Evolutionary conservation across 768 basidiomycete species (phyloP).

Genomic region (Mrakia hoshinonis): DNA sequence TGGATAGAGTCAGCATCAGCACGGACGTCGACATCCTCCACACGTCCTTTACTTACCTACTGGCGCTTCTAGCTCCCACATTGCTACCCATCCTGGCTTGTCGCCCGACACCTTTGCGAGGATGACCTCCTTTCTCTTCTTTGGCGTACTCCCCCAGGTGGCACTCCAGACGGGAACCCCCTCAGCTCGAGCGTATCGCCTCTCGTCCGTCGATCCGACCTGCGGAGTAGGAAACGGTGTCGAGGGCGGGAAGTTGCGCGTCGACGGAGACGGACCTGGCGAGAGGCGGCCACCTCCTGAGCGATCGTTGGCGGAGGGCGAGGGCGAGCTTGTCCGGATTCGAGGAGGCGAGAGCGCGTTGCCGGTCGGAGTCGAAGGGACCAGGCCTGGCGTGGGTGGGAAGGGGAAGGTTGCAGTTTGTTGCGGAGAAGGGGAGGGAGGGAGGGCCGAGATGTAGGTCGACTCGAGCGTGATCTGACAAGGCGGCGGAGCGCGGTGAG

Average conservation of each 20-base stretch:
- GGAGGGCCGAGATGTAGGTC: conserved; percentile 16
- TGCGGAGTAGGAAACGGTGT: conserved; percentile 79
- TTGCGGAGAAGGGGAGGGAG: conserved; percentile 6
- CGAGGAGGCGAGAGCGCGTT: background rate
- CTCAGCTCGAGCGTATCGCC: conserved; percentile 66
- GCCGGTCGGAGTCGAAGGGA: conserved; percentile 5
- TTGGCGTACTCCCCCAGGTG: conserved; percentile 50
- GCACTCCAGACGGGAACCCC: conserved; percentile 62
- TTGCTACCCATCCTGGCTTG: conserved; percentile 58
- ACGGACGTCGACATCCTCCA: background rate
- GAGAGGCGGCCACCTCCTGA: conserved; percentile 10
- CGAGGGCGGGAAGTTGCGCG: conserved; percentile 58
- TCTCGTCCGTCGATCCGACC: conserved; percentile 57
- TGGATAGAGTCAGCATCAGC: background rate
- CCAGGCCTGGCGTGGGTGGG: background rate
- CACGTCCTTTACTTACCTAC: conserved; percentile 54
- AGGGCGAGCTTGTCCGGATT: conserved; percentile 1
- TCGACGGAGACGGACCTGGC: background rate
- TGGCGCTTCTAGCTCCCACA: conserved; percentile 67
- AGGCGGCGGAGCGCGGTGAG: background rate
- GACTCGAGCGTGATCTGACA: conserved; percentile 17
- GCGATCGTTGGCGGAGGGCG: background rate
- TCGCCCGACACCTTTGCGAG: conserved; percentile 59
- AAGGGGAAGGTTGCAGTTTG: conserved; percentile 11
- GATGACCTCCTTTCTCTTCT: conserved; percentile 51